Base-by-base conservation (phyloP, 2,329 filamentous ascomycete genomes). In the Penicillium griseofulvum region DNA sequence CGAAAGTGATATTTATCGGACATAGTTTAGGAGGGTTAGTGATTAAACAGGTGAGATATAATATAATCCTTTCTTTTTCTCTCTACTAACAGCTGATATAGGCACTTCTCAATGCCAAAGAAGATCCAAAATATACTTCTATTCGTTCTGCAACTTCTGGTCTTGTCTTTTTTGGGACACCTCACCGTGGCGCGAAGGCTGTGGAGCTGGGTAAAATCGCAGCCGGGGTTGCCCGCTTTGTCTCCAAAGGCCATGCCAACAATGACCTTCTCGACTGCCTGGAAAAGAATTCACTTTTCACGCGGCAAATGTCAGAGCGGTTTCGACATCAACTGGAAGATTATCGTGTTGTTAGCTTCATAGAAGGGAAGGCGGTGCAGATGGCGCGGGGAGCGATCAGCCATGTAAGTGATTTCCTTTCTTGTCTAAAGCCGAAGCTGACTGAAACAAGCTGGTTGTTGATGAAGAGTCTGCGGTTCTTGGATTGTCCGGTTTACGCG, bases 401-500 rank as follows among this genome's bases (percentile, higher is more conserved):
- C 29, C 68, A 71, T 57, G 68, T 70, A 57, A 55, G 67, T 58
- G 14, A n/a, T 22, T n/a, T n/a, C 8, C 17, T 3, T 24, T 33
- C 7, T 22, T 22, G 22, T 22, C 22, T 22, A 22, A 22, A 22
- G 22, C 22, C 22, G 4, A 22, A 22, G 22, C 22, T 22, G 22
- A 22, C 22, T 22, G 22, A 22, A 22, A 22, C n/a, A 22, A 73
- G 70, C 55, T 71, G 46, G 67, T 72, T 4, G 70, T 73, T 3
- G 68, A 73, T 29, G 71, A 72, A 57, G 66, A 72, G 29, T 73
- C 71, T 0, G 70, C 71, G 8, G 60, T 73, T 7, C 65, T 73
- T 6, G 70, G 71, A 9, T 54, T 71, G 4, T 68, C 68, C 7
- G 68, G 68, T 1, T 59, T 71, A 33, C 67, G 70, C 10, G 70